Base-by-base conservation (phyloP, 331 rosid species). In the Quercus lobata region DNA sequence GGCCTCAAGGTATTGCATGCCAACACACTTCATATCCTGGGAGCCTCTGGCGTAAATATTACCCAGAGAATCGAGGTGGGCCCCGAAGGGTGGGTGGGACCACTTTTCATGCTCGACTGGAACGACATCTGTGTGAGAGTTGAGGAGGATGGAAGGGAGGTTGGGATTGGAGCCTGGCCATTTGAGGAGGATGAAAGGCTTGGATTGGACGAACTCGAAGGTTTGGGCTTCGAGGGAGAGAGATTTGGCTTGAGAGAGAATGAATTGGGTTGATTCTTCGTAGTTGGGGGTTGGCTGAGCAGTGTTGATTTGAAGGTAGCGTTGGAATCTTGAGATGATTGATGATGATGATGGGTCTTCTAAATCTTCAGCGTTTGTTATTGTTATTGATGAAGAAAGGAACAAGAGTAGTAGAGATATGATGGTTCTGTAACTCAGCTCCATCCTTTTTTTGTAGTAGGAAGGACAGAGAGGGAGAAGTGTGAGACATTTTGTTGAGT, bases 101-200 rank as follows among this genome's bases (percentile, higher is more conserved):
- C 98, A 95, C 72, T 95, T 95, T 25, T 83, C 30, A 5, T 30
- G 76, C 82, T 95, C 98, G 7, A 87, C 84, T 0, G 99, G 96
- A 52, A 95, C 99, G 25, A 95, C 97, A 25, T 95, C 97, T 44
- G 97, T 92, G 83, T 95, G 99, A 16, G 99, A 95, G 80, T 95
- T 90, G 65, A 95, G 97, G 25, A 95, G 95, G 66, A 95, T 78
- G 7, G 99, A 80, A 5, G 97, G 85, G 30, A 95, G 93, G 16
- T 78, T 15, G 5, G 94, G 91, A 24, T 84, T 80, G 8, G 92
- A 73, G 30, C 97, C 99, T 4, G 87, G 84, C 99, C 99, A 95
- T 78, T 95, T 91, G 78, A 95, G 82, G 81, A 93, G 86, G 76
- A 93, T 25, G 10, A 93, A 69, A 3, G 97, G 97, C 86, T 93